These are phyloP conservation scores for Dioscorea alata DNA, from an alignment of 106 monocot genomes.

Conservation along the genomic window DNA sequence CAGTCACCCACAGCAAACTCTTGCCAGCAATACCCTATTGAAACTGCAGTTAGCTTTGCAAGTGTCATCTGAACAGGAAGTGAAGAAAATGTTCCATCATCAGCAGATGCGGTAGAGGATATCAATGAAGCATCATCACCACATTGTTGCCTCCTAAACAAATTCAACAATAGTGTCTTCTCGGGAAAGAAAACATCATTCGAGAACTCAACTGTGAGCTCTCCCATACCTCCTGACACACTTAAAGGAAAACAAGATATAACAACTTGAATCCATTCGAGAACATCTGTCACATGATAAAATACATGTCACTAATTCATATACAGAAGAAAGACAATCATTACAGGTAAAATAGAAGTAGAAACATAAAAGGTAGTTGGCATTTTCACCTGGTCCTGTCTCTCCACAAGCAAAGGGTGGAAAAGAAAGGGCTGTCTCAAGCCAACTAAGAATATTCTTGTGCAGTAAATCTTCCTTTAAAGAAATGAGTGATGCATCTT, in stretches of 20 bases:
- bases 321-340: background rate
- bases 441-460: conserved; percentile 48
- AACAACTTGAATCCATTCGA: conserved; percentile 78
- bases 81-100: conserved; percentile 7
- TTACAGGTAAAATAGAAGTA: background rate
- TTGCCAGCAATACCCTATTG: conserved; percentile 83
- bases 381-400: conserved; percentile 38
- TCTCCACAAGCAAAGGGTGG: conserved; percentile 27
- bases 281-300: conserved; percentile 47
- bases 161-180: conserved; percentile 40
- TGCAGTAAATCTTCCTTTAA: conserved; percentile 27
- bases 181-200: conserved; percentile 40
- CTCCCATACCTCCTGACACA: conserved; percentile 19
- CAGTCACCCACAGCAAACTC: conserved; percentile 83
- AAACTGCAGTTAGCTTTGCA: conserved; percentile 60
- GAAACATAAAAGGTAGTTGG: conserved; percentile 2
- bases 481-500: conserved; percentile 15
- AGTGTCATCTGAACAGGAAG: conserved; percentile 32
- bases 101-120: conserved; percentile 6
- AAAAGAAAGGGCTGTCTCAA: conserved; percentile 52
- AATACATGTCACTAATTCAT: background rate
- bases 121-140: conserved; percentile 10
- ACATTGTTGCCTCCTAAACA: conserved; percentile 63
- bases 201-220: conserved; percentile 27
- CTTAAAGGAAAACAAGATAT: conserved; percentile 80